Base-by-base conservation (phyloP, 306 rosid species). In the Dalbergia cochinchinensis region DNA sequence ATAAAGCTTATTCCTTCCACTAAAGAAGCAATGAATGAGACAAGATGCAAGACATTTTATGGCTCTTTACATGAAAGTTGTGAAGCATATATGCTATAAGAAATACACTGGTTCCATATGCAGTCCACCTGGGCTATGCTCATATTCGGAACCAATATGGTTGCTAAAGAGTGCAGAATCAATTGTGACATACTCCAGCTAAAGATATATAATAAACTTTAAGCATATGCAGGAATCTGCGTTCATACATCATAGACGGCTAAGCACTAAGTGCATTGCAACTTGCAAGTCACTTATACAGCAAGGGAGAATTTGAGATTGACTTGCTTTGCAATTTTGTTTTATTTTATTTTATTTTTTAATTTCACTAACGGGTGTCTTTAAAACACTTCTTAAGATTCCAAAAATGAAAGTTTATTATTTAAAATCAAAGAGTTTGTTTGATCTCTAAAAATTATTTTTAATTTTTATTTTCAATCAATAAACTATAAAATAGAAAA, bases 21-120 rank as follows among this genome's bases (percentile, higher is more conserved):
- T 22, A 55, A 80, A 73, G 80, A 26, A 65, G 18, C 1, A 59
- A 26, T 42, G 72, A 75, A 75, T 75, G 72, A 76, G 81, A 82
- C 73, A 69, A 67, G 55, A 22, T 13, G 39, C 0, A 82, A 66
- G 15, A 48, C 64, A 58, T 33, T 3, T 3, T 0, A 47, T 67
- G 77, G 72, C 60, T 48, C 39, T 74, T 59, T 75, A 33, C 3
- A 59, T 33, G 47, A 81, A 71, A 48, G 65, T 74, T 45, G 11
- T 19, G 16, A 77, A 69, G 83, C 71, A 78, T 68, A 78, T 78
- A 68, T 66, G 22, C 81, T 22, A 20, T 6, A 20, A 78, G 20
- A 67, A 41, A 65, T 51, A 58, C 16, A 58, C 59, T 9, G 8
- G 13, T 35, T 63, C 53, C 80, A 76, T 65, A 53, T 76, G 80